Evolutionary conservation across 371 early-diverging fungal genomes (phyloP), one percentile per base, ranked within the genome.

Genomic region (Zancudomyces culisetae): DNA sequence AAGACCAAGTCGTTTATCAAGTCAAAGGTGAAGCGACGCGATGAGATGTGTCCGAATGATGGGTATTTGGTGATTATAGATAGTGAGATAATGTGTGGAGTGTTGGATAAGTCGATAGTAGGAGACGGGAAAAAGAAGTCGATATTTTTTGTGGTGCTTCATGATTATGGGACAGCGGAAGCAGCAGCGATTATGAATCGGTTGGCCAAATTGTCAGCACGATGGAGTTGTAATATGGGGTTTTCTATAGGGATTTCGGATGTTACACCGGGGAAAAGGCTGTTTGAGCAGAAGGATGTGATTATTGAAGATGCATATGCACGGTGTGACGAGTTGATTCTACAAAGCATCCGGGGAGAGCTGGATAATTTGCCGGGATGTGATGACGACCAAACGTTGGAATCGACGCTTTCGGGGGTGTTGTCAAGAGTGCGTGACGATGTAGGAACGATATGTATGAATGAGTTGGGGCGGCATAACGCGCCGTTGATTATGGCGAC

Each of bases 181-280:
- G 89, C 94, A 1, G 90, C 94, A 3, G 77, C 76, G 45, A 77
- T 85, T 60, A 96, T 99, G 96, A 94, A 92, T 69, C 72, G 89
- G 51, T 68, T 95, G 48, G 89, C 96, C 18, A 95, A 92, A 63
- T 70, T 97, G 10, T 87, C 88, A 55, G 90, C 93, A 2, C 70
- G 95, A 42, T 98, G 86, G 83, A 69, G 94, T 23, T 83, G 83
- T 2, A 91, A 95, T 58, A 79, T 85, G 53, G 98, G 98, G 42
- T 96, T 98, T 72, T 93, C 94, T 2, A 95, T 98, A 54, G 98
- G 98, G 55, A 88, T 99, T 53, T 85, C 88, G 57, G 99, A 99
- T 75, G 98, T 98, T n/a, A 84, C 80, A 26, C 94, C 98, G 1
- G 88, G 88, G 18, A 73, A 71, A 12, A 70, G 66, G 30, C 70